Base-by-base conservation (phyloP, 2,329 filamentous ascomycete species). In the Alternaria panax region DNA sequence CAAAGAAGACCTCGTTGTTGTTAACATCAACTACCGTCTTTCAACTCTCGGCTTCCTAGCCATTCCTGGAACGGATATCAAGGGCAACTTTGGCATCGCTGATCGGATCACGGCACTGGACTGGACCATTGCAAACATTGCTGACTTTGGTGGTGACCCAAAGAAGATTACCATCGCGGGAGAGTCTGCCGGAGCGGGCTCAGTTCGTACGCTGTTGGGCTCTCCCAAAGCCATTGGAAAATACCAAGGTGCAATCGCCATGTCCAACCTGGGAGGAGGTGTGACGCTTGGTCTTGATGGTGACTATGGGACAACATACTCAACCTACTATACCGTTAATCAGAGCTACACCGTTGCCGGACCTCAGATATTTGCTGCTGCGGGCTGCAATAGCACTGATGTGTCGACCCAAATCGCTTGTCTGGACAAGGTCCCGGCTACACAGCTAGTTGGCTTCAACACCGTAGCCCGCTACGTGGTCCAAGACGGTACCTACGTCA, bases 1-100 rank as follows among this genome's bases (percentile, higher is more conserved):
- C 3, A 81, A 86, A 48, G 85, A 85, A 22, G 86, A 88, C 60
- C 80, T 88, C 18, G 84, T 89, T 0, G 80, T 87, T 3, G 86
- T 89, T 5, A 75, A 76, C 7, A 85, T 88, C 76, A 88, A 88
- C 75, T 88, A 88, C 71, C 84, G 87, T 8, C 75, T 88, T 4
- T 81, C 80, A 0, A 86, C 84, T 0, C 78, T 88, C 0, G 87
- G 87, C 0, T 88, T 87, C 65, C 75, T 88, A 0, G 86, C 86
- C 0, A 78, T 87, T 7, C 80, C 83, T 5, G 82, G 86, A 20
- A 86, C 86, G 3, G 73, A 80, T 5, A 81, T 84, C 47, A 86
- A 84, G 34, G 86, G 83, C 0, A 86, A 86, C 62, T 85, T 79
- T 62, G 84, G 84, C 3, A 81, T 86, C 47, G 79, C 76, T 7